Base-by-base conservation (phyloP, 78 protist species). In the Speleostelium caveatum region DNA sequence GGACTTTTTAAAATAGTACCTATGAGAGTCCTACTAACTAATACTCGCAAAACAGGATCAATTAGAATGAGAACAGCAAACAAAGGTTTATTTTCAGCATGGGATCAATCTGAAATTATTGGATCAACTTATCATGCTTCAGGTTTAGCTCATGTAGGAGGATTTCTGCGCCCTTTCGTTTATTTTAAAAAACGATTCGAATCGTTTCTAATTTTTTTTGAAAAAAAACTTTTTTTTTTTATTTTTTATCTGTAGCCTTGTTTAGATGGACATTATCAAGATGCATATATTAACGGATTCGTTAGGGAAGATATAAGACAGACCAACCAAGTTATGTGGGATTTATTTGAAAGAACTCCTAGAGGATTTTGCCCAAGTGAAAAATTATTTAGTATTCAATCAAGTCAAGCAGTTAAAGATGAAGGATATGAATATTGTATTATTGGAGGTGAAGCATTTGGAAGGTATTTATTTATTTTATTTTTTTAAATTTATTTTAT, bases 341-440 rank as follows among this genome's bases (percentile, higher is more conserved):
- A 71, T 28, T 26, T 83, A 26, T 83, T 83, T 58, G 91, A 67
- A 35, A 36, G 91, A 42, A 33, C 63, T n/a, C 91, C 91, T 26
- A 83, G 71, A 83, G 91, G 91, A 41, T 83, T 83, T 61, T 83
- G 91, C 59, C 79, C 79, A 55, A 69, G 79, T 45, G 91, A 83
- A 36, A 83, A 83, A 69, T 49, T 83, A 16, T 83, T 83, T 69
- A 83, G 79, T 49, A 83, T 83, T n/a, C 91, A 83, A 69, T 32
- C 73, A 30, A 69, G 79, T 59, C 17, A 79, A 60, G 28, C 91
- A 1, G 72, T 71, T 1, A 65, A 8, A 1, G 73, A 83, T 21
- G 91, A 83, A 60, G 91, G 91, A 10, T 83, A 83, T 60, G 91
- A 83, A 83, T 83, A 83, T 83, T 69, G 79, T 41, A 83, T 83